Evolutionary conservation across 2,329 filamentous ascomycete species (phyloP).

Genomic region (Lasiodiplodia gonubiensis): DNA sequence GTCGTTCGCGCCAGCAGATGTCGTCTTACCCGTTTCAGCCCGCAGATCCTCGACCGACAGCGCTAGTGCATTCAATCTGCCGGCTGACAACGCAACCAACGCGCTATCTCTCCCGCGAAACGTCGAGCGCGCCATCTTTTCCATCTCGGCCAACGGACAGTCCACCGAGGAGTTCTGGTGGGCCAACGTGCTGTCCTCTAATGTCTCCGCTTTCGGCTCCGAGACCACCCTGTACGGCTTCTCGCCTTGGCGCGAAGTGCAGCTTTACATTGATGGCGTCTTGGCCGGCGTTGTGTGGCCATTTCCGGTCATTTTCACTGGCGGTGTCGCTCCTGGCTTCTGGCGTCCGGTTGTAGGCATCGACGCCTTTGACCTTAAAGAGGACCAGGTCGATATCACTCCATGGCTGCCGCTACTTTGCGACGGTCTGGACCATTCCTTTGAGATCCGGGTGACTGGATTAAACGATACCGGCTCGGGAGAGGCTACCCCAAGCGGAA

Average conservation of each 20-base stretch:
- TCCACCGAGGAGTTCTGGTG: slow-evolving; percentile 84
- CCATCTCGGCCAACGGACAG: slow-evolving; percentile 79
- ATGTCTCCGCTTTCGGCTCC: slow-evolving; percentile 63
- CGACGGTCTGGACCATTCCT: slow-evolving; percentile 68
- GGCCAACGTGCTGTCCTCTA: slow-evolving; percentile 72
- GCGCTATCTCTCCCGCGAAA: slow-evolving; percentile 69
- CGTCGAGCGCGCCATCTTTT: slow-evolving; percentile 71
- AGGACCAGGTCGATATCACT: slow-evolving; percentile 83
- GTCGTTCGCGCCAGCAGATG: slow-evolving; percentile 58
- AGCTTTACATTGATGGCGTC: slow-evolving; percentile 73
- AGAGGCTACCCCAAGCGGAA: slow-evolving; percentile 52
- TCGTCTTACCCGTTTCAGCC: slow-evolving; percentile 70
- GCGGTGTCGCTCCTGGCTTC: slow-evolving; percentile 75
- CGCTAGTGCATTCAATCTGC: slow-evolving; percentile 72
- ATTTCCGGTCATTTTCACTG: slow-evolving; percentile 82
- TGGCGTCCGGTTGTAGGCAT: slow-evolving; percentile 80
- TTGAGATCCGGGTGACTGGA: slow-evolving; percentile 71
- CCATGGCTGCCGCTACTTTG: slow-evolving; percentile 74
- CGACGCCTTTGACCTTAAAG: slow-evolving; percentile 77
- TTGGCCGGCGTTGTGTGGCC: slow-evolving; percentile 81
- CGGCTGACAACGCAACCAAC: slow-evolving; percentile 65
- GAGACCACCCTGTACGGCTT: slow-evolving; percentile 67
- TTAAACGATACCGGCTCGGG: slow-evolving; percentile 61
- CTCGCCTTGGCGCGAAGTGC: slow-evolving; percentile 78
- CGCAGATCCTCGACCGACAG: slow-evolving; percentile 56